phyloP scores from a whole-genome alignment of 2,329 filamentous ascomycete genomes.

The Emydomyces testavorans region DNA sequence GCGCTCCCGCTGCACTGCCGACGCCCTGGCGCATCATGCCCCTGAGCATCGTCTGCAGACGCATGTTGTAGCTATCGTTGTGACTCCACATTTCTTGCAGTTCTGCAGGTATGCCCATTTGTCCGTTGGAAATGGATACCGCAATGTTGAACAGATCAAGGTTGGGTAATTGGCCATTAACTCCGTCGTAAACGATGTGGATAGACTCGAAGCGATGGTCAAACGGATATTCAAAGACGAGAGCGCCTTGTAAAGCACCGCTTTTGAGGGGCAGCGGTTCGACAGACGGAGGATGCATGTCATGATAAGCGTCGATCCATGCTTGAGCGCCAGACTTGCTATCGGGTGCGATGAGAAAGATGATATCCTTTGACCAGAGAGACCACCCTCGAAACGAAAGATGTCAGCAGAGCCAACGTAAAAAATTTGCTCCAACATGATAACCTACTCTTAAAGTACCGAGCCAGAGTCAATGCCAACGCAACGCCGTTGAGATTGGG shows the following conservation, averaged over 20 bases:
- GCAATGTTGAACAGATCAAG: conserved; percentile 93
- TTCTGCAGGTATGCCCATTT: conserved; percentile 77
- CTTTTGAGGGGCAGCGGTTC: conserved; percentile 77
- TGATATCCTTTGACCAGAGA: conserved; percentile 97
- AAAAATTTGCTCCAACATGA: neutral
- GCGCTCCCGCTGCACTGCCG: conserved; percentile 77
- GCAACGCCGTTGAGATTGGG: conserved; percentile 81
- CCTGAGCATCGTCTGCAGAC: conserved; percentile 75
- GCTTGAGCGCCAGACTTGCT: conserved; percentile 84
- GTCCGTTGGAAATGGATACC: conserved; percentile 71
- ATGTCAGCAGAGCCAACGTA: neutral
- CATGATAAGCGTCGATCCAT: conserved; percentile 96
- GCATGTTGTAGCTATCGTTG: conserved; percentile 63
- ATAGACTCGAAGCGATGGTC: conserved; percentile 75
- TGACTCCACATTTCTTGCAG: conserved; percentile 80
- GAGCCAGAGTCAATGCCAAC: conserved; percentile 70
- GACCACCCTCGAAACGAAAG: conserved; percentile 57
- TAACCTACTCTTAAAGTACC: conserved; percentile 74
- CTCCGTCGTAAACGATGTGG: conserved; percentile 86
- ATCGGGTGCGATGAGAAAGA: conserved; percentile 79
- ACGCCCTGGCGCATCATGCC: conserved; percentile 89
- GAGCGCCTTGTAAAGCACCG: conserved; percentile 78
- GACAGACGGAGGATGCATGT: conserved; percentile 63
- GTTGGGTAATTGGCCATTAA: conserved; percentile 92
- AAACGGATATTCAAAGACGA: conserved; percentile 87